These are phyloP conservation scores for Colletotrichum endophyticum DNA, from an alignment of 2,329 filamentous ascomycete genomes.

Conservation along the genomic window DNA sequence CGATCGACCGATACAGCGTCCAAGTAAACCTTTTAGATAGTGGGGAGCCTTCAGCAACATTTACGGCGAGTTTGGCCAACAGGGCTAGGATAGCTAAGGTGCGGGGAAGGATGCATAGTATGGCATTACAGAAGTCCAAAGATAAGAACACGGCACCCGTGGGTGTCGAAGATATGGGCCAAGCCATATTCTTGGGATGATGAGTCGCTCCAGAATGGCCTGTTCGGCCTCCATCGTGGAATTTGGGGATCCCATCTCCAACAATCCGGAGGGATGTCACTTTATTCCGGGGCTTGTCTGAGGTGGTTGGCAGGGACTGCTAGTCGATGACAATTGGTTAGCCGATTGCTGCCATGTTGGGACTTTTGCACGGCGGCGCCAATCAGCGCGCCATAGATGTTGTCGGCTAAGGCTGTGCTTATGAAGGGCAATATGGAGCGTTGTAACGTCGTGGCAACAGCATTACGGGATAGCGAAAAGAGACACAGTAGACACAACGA, in stretches of 20 bases:
- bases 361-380: not conserved
- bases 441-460: not conserved
- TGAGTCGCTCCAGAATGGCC: not conserved
- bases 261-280: not conserved
- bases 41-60: not conserved
- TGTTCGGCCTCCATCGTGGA: not conserved
- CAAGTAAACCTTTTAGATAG: not conserved
- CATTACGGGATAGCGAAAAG: not conserved
- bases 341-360: not conserved
- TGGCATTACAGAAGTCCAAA: not conserved
- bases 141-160: not conserved
- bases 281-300: not conserved
- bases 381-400: not conserved
- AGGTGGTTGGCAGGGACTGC: not conserved
- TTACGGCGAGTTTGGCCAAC: not conserved
- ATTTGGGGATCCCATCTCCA: not conserved
- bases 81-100: not conserved
- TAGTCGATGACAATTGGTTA: not conserved
- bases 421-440: not conserved
- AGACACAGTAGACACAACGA: not conserved
- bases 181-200: not conserved
- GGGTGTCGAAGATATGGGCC: not conserved
- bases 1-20: not conserved
- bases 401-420: not conserved
- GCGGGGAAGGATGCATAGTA: not conserved